Conservation (phyloP, 805 yeast species). For the Candida odintsovae region DNA sequence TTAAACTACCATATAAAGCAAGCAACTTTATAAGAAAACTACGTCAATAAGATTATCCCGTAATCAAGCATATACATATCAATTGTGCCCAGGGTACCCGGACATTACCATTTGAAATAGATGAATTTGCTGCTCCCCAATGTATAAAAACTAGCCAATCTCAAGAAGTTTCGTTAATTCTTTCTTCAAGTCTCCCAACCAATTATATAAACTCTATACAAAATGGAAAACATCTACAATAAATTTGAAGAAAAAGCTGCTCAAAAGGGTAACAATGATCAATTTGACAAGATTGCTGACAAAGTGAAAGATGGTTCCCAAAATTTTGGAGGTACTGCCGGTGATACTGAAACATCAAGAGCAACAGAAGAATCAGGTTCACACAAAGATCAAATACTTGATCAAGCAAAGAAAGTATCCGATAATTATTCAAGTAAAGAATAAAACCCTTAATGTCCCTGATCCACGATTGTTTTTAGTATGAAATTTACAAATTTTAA, state of each 20-base stretch:
- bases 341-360: slow-evolving; percentile 6
- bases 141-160: too few relatives aligned
- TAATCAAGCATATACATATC: background rate
- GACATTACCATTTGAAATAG: too few relatives aligned
- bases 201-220: background rate
- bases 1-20: too few relatives aligned
- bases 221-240: background rate
- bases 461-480: too few relatives aligned
- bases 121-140: too few relatives aligned
- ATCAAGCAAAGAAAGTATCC: slow-evolving; percentile 14
- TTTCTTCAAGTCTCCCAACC: background rate
- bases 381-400: slow-evolving; percentile 9
- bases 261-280: background rate
- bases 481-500: too few relatives aligned
- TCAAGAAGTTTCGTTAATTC: too few relatives aligned
- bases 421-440: slow-evolving; percentile 7
- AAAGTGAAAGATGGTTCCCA: slow-evolving; percentile 1
- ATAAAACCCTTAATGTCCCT: background rate
- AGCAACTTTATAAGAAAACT: background rate
- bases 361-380: background rate
- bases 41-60: too few relatives aligned
- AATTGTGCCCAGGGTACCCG: background rate
- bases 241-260: background rate
- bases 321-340: slow-evolving; percentile 15
- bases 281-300: background rate